Evolutionary conservation across 2,329 filamentous ascomycete species (phyloP).

Genomic region (Fusarium torreyae): DNA sequence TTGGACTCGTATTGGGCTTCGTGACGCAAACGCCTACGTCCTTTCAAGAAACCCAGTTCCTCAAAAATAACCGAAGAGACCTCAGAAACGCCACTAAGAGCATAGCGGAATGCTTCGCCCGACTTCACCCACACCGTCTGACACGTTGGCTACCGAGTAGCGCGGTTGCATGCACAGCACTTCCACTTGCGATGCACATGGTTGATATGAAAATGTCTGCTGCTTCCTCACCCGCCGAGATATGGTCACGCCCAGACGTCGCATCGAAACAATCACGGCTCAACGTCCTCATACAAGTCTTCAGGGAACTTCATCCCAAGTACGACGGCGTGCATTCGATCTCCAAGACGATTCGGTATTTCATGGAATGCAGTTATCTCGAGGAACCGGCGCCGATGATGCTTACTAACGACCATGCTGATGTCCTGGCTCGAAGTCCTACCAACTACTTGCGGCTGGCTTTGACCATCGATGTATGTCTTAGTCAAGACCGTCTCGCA

Average conservation of each 20-base stretch:
- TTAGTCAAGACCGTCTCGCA: conserved; percentile 37
- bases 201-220: conserved; percentile 38
- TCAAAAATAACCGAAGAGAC: conserved; percentile 36
- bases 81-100: conserved; percentile 32
- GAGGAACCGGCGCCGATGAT: conserved; percentile 1
- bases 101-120: conserved; percentile 36
- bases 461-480: conserved; percentile 39
- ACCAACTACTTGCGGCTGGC: conserved; percentile 34
- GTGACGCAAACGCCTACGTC: conserved; percentile 8
- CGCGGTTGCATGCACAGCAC: conserved; percentile 41
- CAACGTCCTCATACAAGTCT: conserved; percentile 41
- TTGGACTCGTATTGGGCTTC: conserved; percentile 30
- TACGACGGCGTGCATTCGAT: conserved; percentile 43
- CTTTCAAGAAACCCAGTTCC: conserved; percentile 19
- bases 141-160: conserved; percentile 42
- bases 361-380: conserved; percentile 39
- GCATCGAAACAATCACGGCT: conserved; percentile 37
- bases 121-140: conserved; percentile 23
- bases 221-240: conserved; percentile 24
- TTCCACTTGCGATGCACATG: conserved; percentile 41
- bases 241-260: conserved; percentile 26
- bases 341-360: conserved; percentile 41
- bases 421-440: conserved; percentile 33
- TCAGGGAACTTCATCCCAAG: conserved; percentile 37
- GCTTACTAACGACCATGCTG: neutral